phyloP scores from a whole-genome alignment of 495 filamentous ascomycete species.

The Clohesyomyces aquaticus region DNA sequence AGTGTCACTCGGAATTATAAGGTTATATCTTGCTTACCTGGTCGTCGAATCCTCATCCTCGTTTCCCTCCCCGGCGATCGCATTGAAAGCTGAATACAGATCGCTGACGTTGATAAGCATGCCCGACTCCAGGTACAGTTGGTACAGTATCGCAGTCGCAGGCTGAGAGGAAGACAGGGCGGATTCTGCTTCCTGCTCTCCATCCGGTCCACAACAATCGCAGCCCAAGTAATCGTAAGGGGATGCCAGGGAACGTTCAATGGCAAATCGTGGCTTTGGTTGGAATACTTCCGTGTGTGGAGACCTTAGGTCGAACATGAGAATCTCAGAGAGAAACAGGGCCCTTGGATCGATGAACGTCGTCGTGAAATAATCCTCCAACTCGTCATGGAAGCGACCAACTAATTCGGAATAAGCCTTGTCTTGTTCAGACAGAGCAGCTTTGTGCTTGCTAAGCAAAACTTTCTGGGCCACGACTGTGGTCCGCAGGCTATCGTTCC shows the following conservation, averaged over 20 bases:
- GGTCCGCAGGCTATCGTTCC: conserved; percentile 72
- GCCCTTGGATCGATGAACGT: conserved; percentile 62
- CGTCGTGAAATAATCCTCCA: conserved; percentile 59
- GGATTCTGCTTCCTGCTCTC: conserved; percentile 41
- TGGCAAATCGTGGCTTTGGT: conserved; percentile 73
- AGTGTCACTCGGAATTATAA: conserved; percentile 25
- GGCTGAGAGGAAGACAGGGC: conserved; percentile 68
- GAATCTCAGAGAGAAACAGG: conserved; percentile 76
- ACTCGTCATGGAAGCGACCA: conserved; percentile 60
- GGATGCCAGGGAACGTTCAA: conserved; percentile 77
- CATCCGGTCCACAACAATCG: conserved; percentile 60
- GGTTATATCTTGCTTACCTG: conserved; percentile 37
- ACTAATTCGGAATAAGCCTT: conserved; percentile 75
- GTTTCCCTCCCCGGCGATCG: conserved; percentile 69
- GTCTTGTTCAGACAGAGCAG: conserved; percentile 73
- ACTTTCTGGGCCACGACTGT: conserved; percentile 88
- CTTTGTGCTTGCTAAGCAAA: conserved; percentile 78
- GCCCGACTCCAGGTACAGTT: conserved; percentile 88
- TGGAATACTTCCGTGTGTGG: conserved; percentile 83
- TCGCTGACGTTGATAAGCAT: conserved; percentile 85
- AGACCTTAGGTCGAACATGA: conserved; percentile 79
- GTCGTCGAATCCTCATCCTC: conserved; percentile 50
- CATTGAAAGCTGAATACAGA: conserved; percentile 84
- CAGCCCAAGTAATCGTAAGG: conserved; percentile 89
- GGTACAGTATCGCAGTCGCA: conserved; percentile 80